phyloP scores from a whole-genome alignment of 2,329 filamentous ascomycete genomes.

The Macrophomina tecta region DNA sequence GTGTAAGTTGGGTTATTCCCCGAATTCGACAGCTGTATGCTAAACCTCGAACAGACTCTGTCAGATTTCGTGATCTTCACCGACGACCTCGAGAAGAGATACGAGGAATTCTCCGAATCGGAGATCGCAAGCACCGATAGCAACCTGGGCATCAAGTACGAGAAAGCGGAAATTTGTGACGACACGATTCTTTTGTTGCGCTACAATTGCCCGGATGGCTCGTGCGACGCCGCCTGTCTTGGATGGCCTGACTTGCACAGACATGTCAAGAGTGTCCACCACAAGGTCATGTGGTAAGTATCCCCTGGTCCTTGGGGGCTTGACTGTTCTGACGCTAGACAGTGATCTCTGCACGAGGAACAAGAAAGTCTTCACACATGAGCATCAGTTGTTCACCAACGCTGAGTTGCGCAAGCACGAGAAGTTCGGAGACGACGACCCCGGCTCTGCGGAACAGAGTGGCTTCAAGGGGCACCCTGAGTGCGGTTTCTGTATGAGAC shows the following conservation, averaged over 20 bases:
- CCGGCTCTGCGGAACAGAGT: slow-evolving; percentile 87
- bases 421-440: slow-evolving; percentile 86
- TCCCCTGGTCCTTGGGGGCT: neutral
- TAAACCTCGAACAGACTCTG: slow-evolving; percentile 57
- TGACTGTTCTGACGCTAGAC: neutral
- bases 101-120: slow-evolving; percentile 75
- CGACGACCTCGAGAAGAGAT: slow-evolving; percentile 79
- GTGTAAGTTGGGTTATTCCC: slow-evolving; percentile 61
- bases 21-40: neutral
- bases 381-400: slow-evolving; percentile 88
- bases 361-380: slow-evolving; percentile 98
- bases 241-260: slow-evolving; percentile 79
- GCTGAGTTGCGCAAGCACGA: slow-evolving; percentile 86
- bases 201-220: slow-evolving; percentile 90
- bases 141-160: slow-evolving; percentile 90
- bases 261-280: slow-evolving; percentile 81
- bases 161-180: slow-evolving; percentile 85
- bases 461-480: slow-evolving; percentile 96
- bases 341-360: slow-evolving; percentile 88
- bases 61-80: slow-evolving; percentile 89
- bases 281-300: slow-evolving; percentile 80
- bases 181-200: slow-evolving; percentile 86
- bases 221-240: slow-evolving; percentile 84
- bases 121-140: slow-evolving; percentile 82
- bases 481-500: slow-evolving; percentile 87